A percentile compares a stretch with the other conserved stretches of the same genome.
These are phyloP conservation scores for Anethum foeniculum DNA, from an alignment of 140 eudicot species.

Conservation along the genomic window DNA sequence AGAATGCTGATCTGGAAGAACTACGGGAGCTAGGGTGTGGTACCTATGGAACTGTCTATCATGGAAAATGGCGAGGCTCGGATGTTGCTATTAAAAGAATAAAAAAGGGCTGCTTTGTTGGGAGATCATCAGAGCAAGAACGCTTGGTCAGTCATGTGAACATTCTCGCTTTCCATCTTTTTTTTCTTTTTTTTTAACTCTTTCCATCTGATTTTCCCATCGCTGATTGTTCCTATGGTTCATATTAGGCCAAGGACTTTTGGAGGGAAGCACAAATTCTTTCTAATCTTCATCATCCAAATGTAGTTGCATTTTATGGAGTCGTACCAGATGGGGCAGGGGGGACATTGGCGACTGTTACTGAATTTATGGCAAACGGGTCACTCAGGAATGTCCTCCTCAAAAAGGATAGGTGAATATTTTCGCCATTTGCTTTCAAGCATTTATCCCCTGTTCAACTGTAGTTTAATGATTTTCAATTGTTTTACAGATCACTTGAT, in stretches of 20 bases:
- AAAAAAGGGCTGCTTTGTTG: conserved; percentile 79
- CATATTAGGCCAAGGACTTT: conserved; percentile 66
- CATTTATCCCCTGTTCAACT: not conserved
- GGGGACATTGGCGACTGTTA: conserved; percentile 88
- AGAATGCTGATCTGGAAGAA: conserved; percentile 93
- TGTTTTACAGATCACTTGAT: conserved; percentile 57
- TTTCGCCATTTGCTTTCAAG: not conserved
- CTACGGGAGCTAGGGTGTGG: conserved; percentile 85
- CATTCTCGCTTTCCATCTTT: not conserved
- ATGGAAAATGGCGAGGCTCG: conserved; percentile 95
- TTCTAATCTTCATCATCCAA: conserved; percentile 93
- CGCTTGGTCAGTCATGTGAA: conserved; percentile 58
- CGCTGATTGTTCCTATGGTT: not conserved
- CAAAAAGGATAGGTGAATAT: conserved; percentile 65
- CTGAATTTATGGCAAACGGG: conserved; percentile 90
- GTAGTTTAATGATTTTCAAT: conserved; percentile 5
- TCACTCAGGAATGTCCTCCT: conserved; percentile 81
- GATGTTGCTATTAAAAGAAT: conserved; percentile 93
- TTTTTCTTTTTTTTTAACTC: not conserved
- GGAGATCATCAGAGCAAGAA: conserved; percentile 88
- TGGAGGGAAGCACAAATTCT: conserved; percentile 92
- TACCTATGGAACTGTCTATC: conserved; percentile 90
- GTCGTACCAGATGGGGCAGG: conserved; percentile 94
- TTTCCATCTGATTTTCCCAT: not conserved
- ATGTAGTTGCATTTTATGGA: conserved; percentile 93